Conservation (phyloP, 2,329 filamentous ascomycete genomes). For the Aspergillus fischeri region DNA sequence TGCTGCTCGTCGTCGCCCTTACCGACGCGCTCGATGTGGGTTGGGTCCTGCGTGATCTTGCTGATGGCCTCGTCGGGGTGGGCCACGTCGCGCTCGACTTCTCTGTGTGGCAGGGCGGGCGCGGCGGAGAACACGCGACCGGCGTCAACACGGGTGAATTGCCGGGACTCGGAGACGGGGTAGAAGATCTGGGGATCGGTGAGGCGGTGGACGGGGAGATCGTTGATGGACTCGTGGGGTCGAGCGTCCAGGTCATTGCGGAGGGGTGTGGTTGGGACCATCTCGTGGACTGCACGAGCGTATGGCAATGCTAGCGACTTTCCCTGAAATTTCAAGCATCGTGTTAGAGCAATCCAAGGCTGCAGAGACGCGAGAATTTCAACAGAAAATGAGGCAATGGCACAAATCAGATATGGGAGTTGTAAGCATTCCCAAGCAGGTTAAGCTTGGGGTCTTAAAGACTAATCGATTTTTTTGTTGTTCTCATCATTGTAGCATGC, state of each 20-base stretch:
- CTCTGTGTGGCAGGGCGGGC: conserved; percentile 31
- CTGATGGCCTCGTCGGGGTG: conserved; percentile 32
- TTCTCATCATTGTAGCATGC: conserved; percentile 59
- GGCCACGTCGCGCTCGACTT: conserved; percentile 21
- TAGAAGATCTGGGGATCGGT: conserved; percentile 57
- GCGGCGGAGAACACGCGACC: conserved; percentile 55
- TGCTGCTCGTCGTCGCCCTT: conserved; percentile 42
- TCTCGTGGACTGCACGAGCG: conserved; percentile 66
- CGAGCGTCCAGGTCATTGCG: conserved; percentile 26
- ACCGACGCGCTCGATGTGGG: conserved; percentile 40
- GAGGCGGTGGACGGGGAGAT: conserved; percentile 56
- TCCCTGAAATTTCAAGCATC: conserved; percentile 43
- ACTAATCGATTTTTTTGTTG: conserved; percentile 93
- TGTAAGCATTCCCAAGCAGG: conserved; percentile 51
- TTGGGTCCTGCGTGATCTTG: conserved; percentile 24
- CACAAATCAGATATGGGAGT: conserved; percentile 48
- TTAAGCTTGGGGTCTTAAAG: conserved; percentile 77
- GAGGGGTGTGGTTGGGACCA: conserved; percentile 69
- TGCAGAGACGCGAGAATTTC: conserved; percentile 1
- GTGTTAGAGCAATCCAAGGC: conserved; percentile 15
- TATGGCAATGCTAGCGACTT: conserved; percentile 75
- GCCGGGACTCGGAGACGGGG: conserved; percentile 59
- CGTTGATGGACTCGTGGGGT: conserved; percentile 60
- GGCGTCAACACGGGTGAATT: conserved; percentile 63
- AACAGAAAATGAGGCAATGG: conserved; percentile 6